Percentiles rank a stretch among this genome's conserved stretches.
Conservation (phyloP, 2,329 filamentous ascomycete species). For the Stagonosporopsis vannaccii region DNA sequence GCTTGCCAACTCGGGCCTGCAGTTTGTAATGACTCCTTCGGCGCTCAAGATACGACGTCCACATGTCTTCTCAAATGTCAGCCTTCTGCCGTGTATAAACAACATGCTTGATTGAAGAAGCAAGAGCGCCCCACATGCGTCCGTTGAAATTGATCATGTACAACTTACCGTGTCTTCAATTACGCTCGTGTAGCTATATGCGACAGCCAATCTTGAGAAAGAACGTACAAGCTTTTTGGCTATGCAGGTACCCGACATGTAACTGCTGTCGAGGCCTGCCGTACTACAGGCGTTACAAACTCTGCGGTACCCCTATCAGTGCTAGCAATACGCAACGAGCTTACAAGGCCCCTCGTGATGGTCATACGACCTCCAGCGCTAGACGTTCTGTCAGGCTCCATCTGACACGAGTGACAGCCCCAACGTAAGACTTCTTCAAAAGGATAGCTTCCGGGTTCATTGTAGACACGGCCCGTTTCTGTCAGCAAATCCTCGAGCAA, state of each 20-base stretch:
- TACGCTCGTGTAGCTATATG: neutral
- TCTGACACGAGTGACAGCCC: too few relatives aligned
- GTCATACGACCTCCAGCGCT: neutral
- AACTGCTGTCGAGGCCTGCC: constrained; percentile 7
- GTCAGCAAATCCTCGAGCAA: too few relatives aligned
- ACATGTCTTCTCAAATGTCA: neutral
- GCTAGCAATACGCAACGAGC: neutral
- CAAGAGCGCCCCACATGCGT: neutral
- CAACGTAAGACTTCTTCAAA: neutral
- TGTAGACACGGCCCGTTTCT: too few relatives aligned
- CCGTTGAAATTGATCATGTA: too few relatives aligned
- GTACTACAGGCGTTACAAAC: constrained; percentile 1
- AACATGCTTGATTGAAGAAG: neutral
- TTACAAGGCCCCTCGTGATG: neutral
- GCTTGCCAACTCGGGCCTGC: neutral
- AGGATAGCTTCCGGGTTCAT: too few relatives aligned
- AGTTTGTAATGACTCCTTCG: neutral
- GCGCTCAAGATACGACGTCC: neutral
- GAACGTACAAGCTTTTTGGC: neutral
- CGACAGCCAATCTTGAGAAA: neutral
- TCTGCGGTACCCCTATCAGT: neutral
- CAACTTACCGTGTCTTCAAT: neutral
- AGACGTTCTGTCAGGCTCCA: too few relatives aligned
- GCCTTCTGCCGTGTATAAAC: neutral
- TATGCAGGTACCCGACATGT: constrained; percentile 20